A percentile compares a stretch with the other conserved stretches of the same genome.
Conservation (phyloP, 2,329 filamentous ascomycete genomes). For the Xylariaceae sp. region DNA sequence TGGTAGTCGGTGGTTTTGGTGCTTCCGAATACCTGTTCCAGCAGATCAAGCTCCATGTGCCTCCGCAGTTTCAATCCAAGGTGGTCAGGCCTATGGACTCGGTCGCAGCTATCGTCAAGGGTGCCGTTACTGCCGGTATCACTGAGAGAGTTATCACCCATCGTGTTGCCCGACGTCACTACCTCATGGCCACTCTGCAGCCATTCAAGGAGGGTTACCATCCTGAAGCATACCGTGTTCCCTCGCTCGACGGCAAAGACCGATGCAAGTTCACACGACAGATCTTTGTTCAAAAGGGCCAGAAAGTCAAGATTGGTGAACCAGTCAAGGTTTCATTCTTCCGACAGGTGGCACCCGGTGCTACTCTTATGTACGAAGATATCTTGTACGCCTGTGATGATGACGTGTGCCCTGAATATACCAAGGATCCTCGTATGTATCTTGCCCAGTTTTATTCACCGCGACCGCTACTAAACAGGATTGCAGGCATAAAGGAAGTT, state of each 20-base stretch:
- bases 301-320: slow-evolving; percentile 98
- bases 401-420: slow-evolving; percentile 97
- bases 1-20: slow-evolving; percentile 97
- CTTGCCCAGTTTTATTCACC: neutral
- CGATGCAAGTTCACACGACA: slow-evolving; percentile 98
- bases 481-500: slow-evolving; percentile 92
- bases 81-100: slow-evolving; percentile 98
- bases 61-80: slow-evolving; percentile 97
- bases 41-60: slow-evolving; percentile 97
- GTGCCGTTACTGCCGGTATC: slow-evolving; percentile 94
- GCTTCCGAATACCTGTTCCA: slow-evolving; percentile 99
- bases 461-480: slow-evolving; percentile 25
- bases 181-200: slow-evolving; percentile 97
- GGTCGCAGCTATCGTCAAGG: slow-evolving; percentile 96
- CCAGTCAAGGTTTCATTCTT: slow-evolving; percentile 99
- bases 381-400: slow-evolving; percentile 97
- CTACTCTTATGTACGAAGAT: slow-evolving; percentile 99
- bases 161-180: slow-evolving; percentile 93
- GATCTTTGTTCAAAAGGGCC: slow-evolving; percentile 97
- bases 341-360: slow-evolving; percentile 92
- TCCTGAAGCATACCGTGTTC: slow-evolving; percentile 95
- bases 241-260: slow-evolving; percentile 93
- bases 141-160: slow-evolving; percentile 95
- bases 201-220: slow-evolving; percentile 99
- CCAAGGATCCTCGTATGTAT: slow-evolving; percentile 94